Conservation (phyloP, 2,329 filamentous ascomycete species). For the Eutypella sp. region DNA sequence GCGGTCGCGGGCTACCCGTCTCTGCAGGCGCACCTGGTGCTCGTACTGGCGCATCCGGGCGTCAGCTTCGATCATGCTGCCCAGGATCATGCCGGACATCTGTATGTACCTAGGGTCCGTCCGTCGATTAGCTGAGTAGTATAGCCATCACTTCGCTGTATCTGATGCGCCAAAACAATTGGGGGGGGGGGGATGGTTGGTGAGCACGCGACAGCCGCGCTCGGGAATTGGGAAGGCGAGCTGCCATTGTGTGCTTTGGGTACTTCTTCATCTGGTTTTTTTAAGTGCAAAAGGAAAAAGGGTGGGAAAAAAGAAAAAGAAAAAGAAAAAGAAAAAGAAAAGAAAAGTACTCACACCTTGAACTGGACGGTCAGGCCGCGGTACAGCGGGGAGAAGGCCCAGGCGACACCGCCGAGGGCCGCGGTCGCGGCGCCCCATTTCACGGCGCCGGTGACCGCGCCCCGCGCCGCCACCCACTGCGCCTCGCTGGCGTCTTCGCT, state of each 20-base stretch:
- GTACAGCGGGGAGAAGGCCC: slow-evolving; percentile 64
- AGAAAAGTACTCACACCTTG: slow-evolving; percentile 57
- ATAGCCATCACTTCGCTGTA: too few relatives aligned
- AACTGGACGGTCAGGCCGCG: slow-evolving; percentile 69
- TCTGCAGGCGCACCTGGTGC: slow-evolving; percentile 57
- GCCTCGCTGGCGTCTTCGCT: slow-evolving; percentile 65
- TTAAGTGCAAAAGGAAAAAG: not conserved
- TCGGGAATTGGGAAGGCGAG: too few relatives aligned
- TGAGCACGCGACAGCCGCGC: too few relatives aligned
- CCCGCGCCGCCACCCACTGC: slow-evolving; percentile 65
- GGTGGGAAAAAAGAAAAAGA: not conserved
- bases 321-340: not conserved
- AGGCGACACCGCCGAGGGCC: slow-evolving; percentile 57
- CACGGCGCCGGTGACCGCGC: slow-evolving; percentile 60
- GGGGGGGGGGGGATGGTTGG: too few relatives aligned
- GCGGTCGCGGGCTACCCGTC: slow-evolving; percentile 57
- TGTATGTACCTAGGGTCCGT: slow-evolving; percentile 60
- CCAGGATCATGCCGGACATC: slow-evolving; percentile 81
- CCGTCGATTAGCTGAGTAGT: not conserved
- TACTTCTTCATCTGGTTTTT: too few relatives aligned
- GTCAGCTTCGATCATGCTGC: slow-evolving; percentile 73
- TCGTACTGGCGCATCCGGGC: slow-evolving; percentile 63
- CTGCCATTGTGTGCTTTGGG: too few relatives aligned
- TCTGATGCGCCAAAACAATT: too few relatives aligned
- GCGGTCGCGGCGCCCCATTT: slow-evolving; percentile 69